phyloP scores from a whole-genome alignment of 2,329 filamentous ascomycete species.

The Sordariomycetes sp. region DNA sequence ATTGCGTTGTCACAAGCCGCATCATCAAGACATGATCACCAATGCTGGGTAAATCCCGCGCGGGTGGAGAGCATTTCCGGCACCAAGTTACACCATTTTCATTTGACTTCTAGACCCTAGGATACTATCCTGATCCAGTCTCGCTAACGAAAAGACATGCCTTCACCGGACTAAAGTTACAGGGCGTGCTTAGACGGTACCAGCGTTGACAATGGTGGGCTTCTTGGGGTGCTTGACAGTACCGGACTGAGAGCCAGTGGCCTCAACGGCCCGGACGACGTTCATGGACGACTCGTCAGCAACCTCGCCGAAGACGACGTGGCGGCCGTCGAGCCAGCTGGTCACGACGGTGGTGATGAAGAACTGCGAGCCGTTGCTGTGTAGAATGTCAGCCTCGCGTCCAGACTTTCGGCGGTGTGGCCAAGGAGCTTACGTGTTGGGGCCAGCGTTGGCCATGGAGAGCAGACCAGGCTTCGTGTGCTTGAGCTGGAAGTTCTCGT shows the following conservation, averaged over 20 bases:
- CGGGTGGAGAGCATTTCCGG: not conserved
- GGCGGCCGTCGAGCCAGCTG: constrained; percentile 71
- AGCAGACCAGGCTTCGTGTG: constrained; percentile 69
- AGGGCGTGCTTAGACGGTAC: constrained; percentile 30
- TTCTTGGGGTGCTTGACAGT: constrained; percentile 43
- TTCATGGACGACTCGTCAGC: constrained; percentile 34
- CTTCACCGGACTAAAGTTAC: not conserved
- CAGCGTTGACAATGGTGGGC: constrained; percentile 46
- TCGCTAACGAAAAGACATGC: not conserved
- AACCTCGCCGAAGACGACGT: constrained; percentile 79
- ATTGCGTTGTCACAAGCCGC: not conserved
- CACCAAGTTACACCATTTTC: not conserved
- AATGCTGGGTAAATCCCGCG: not conserved
- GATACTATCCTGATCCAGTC: not conserved
- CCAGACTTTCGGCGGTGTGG: not conserved
- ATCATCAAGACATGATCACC: not conserved
- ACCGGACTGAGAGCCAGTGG: constrained; percentile 44
- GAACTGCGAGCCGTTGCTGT: constrained; percentile 95
- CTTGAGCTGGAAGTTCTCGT: constrained; percentile 79
- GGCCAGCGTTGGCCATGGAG: constrained; percentile 92
- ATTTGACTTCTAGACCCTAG: not conserved
- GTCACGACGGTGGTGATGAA: constrained; percentile 93
- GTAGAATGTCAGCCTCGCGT: constrained; percentile 4
- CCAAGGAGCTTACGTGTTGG: constrained; percentile 64
- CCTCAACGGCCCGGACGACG: constrained; percentile 52